Evolutionary conservation across 1,139 yeast species (phyloP), one percentile per base, ranked within the genome.

Genomic region (Debaryomyces subglobosus): DNA sequence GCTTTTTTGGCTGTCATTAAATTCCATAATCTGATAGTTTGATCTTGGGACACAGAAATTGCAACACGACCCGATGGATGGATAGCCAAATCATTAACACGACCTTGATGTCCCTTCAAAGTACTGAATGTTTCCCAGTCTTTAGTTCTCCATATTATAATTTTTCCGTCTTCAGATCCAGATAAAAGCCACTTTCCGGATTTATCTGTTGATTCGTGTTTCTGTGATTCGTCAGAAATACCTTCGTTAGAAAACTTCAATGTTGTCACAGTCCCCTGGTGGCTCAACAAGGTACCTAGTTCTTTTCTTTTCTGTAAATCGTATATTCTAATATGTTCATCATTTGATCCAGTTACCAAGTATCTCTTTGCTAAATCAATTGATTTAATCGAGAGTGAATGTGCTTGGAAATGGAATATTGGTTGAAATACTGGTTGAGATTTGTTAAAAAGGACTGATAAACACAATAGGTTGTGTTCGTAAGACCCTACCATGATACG

Each of bases 1-100:
- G 99, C 98, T 69, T 91, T 92, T 63, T 89, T 89, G n/a, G 91
- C 96, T 3, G 98, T 92, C 98, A 94, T 91, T 58, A 95, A 74
- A 64, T 94, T 94, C 99, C 99, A 94, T 53, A 94, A 76, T 60
- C 95, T 77, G 35, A 95, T 78, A 8, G 96, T 87, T 53, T 81
- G 81, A 68, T 94, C 99, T 39, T 81, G 84, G 44, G 96, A 89
- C 5, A 90, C 96, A 50, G 96, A 86, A 30, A 95, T 82, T 7
- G 97, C 97, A 47, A 94, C 84, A 68, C 91, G 81, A 15, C 96
- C 97, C n/a, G 91, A 77, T 13, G 96, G 96, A 65, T 94, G 99
- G 43, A 94, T 87, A 32, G 92, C 87, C 44, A 94, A 62, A 65
- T 90, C 98, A 58, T 86, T 87, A 37, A 95, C 80, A 48, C 85